Evolutionary conservation across 306 rosid genomes (phyloP), one percentile per base, ranked within the genome.

Genomic region (Pyrus pyrifolia): DNA sequence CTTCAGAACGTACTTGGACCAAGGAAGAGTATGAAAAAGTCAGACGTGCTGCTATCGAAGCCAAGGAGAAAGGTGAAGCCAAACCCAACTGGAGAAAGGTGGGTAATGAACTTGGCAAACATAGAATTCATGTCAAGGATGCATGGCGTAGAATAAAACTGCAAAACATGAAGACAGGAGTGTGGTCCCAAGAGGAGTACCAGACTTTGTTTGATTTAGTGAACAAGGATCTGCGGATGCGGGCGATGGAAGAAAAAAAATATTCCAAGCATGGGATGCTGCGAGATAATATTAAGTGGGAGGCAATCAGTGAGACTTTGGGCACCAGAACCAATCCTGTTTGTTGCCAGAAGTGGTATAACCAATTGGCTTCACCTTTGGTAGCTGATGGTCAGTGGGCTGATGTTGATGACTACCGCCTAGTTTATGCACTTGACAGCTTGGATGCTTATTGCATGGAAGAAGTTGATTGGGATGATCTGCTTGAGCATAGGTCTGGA

Each of bases 261-360:
- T 13, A 46, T 46, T 27, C 66, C 31, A 81, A 78, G 80, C 88
- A 88, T 42, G 97, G 97, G 21, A 91, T 89, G 96, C 70, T 93
- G 78, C 91, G 91, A 49, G 98, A 93, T 79, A 88, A 91, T 80
- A 86, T 93, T 60, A 63, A 84, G 72, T 91, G 98, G 98, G 92
- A 89, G 85, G 83, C 90, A 72, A 89, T 91, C 68, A 81, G 90
- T 66, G 51, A 71, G 30, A 81, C 75, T 76, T 64, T 93, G 80
- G 51, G 72, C 14, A 87, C 92, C 19, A 85, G 98, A 85, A 52
- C 17, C 40, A 62, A 80, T 78, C 35, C 73, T 5, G 0, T 1
- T 22, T 88, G 92, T 82, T 88, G 97, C 80, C 1, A 2, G 40
- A 91, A 89, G 79, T 91, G 98, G 98, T 93, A 91, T 80, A 4